Evolutionary conservation across 2,329 filamentous ascomycete species (phyloP).

Genomic region (Ceratocystis variospora): DNA sequence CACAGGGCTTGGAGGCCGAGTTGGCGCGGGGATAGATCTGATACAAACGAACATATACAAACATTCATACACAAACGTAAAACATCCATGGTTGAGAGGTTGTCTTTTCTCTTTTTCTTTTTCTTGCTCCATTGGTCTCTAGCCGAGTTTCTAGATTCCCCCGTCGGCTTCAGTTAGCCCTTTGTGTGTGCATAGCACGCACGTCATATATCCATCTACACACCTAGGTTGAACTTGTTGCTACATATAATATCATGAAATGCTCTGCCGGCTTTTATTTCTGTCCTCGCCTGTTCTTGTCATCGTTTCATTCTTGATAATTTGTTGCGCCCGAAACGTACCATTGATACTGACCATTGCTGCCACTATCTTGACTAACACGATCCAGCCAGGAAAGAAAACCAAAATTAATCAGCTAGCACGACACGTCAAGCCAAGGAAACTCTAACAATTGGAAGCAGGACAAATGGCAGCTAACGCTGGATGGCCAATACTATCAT

Average conservation of each 20-base stretch:
- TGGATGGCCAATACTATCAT: too few relatives aligned
- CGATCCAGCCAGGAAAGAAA: not conserved
- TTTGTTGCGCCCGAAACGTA: not conserved
- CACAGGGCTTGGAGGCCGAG: slow-evolving; percentile 43
- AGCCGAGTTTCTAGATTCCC: not conserved
- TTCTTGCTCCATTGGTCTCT: not conserved
- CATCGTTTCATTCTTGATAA: not conserved
- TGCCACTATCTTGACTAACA: too few relatives aligned
- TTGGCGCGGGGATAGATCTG: slow-evolving; percentile 29
- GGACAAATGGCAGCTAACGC: too few relatives aligned
- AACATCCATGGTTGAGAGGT: not conserved
- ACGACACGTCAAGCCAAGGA: too few relatives aligned
- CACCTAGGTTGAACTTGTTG: not conserved
- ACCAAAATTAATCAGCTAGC: not conserved
- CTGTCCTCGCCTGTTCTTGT: not conserved
- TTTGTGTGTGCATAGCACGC: not conserved
- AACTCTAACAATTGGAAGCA: too few relatives aligned
- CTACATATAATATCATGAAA: not conserved
- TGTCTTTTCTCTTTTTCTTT: not conserved
- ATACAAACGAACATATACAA: too few relatives aligned
- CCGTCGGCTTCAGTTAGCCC: not conserved
- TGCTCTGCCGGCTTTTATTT: not conserved
- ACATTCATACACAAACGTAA: too few relatives aligned
- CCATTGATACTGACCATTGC: not conserved
- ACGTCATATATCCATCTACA: not conserved